Evolutionary conservation across 148 eudicot genomes (phyloP), one percentile per base, ranked within the genome.

Genomic region (Dysphania ambrosioides): DNA sequence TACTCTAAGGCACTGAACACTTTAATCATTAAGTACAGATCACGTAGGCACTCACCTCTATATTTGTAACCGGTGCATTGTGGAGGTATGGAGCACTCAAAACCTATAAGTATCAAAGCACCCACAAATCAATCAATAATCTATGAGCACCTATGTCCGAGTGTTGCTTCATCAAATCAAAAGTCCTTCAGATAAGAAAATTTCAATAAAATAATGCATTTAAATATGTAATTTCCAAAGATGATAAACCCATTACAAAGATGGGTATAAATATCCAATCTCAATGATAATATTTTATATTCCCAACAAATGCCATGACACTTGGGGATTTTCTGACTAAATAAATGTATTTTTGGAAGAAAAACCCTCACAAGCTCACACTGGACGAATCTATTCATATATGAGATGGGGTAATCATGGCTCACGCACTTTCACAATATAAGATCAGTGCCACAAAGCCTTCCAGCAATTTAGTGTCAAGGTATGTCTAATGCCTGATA

Each of bases 51-150:
- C 85, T 83, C 65, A 88, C 97, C 93, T 90, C 89, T 68, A 72
- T 73, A 19, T 74, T 69, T 23, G 82, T 41, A 11, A 53, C 47
- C 6, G 92, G 81, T 16, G 78, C 74, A 76, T 79, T 81, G 66
- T 75, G 78, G 42, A 93, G 88, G 76, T 93, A 93, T 26, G 98
- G 98, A 79, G 97, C 92, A 76, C 98, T 89, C 80, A 93, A 70
- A 59, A 91, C 94, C 98, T 93, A 82, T 68, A 80, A 82, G 64
- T 23, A 47, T 35, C 49, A 31, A 77, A 21, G 65, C 67, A n/a
- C 41, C 35, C 18, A 10, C 0, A 40, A 63, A 32, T 27, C 31
- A 74, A 68, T 55, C 31, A 36, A 62, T 47, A 57, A 75, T 42
- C 16, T 53, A 53, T 21, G 57, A 8, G 23, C 57, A 53, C 7